phyloP scores from a whole-genome alignment of 2,329 filamentous ascomycete species.

The Hortaea sp. region DNA sequence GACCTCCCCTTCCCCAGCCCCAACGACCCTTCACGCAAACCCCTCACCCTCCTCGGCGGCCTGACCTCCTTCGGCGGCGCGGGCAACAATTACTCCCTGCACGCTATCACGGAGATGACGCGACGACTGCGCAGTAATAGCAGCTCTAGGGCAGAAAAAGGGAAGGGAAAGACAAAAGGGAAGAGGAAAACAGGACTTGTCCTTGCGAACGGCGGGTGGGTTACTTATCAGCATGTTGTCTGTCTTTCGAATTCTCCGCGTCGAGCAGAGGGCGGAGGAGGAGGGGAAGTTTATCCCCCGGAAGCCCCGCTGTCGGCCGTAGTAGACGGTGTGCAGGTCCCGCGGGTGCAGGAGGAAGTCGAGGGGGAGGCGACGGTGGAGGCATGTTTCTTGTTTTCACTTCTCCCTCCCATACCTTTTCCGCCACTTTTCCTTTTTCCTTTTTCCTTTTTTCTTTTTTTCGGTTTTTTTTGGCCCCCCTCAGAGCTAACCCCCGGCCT shows the following conservation, averaged over 20 bases:
- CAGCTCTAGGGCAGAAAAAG: background rate
- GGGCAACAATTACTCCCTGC: conserved; percentile 62
- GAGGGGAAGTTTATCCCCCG: conserved; percentile 36
- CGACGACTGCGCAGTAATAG: conserved; percentile 37
- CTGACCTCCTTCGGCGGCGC: conserved; percentile 60
- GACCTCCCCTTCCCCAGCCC: conserved; percentile 37
- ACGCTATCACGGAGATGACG: conserved; percentile 49
- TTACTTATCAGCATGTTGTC: conserved; percentile 57
- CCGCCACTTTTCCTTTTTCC: no score
- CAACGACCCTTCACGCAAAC: conserved; percentile 28
- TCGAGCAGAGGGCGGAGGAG: background rate
- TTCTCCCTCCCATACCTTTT: background rate
- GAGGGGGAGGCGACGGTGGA: conserved; percentile 45
- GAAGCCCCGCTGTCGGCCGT: conserved; percentile 36
- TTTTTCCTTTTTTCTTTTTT: no score
- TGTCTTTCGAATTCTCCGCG: conserved; percentile 43
- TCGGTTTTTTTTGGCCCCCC: no score
- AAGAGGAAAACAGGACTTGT: conserved; percentile 44
- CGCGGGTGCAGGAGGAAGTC: conserved; percentile 32
- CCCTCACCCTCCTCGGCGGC: conserved; percentile 53
- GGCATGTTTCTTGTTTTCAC: conserved; percentile 27
- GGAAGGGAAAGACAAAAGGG: conserved; percentile 10
- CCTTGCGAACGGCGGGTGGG: conserved; percentile 54
- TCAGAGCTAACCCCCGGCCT: background rate
- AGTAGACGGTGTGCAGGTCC: conserved; percentile 31